Evolutionary conservation across 164 flowering plant species (phyloP), one percentile per base, ranked within the genome.

Genomic region (Liriodendron chinense): DNA sequence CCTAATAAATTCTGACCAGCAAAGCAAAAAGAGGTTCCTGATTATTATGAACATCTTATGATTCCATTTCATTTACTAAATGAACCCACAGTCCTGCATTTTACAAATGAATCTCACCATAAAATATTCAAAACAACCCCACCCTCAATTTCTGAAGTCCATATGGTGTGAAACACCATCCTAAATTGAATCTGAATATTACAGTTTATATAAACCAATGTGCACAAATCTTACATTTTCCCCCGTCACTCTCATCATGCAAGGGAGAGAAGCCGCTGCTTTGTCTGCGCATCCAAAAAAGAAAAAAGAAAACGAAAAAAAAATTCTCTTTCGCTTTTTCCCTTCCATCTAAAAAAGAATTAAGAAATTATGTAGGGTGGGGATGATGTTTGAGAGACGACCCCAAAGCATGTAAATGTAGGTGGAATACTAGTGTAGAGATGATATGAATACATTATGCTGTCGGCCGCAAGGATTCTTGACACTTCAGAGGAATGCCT

Each of bases 401-500:
- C 74, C 70, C 68, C 65, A 12, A 53, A 72, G 53, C 65, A 48
- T 57, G 65, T 47, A 65, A 57, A 65, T 25, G 50, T 21, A 23
- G 68, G 61, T 23, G 69, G 5, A 34, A 34, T 22, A 59, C 14
- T 14, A 70, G 24, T 43, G 49, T 48, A 14, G 24, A 64, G 63
- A 68, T 34, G 49, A 77, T 53, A 26, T 8, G 65, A 66, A 63
- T 69, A 10, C 13, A 62, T 57, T 68, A 78, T 5, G 67, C 57
- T 1, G 18, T 53, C 0, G 76, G 73, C 43, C 83, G 64, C 53
- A 56, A 64, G 24, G 85, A 70, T 6, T 85, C 90, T 43, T 78
- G 86, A 59, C 77, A 68, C 78, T 85, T 70, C 47, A 87, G 82
- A 72, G 89, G 87, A 34, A 83, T 84, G 22, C 78, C 86, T 80